phyloP scores from a whole-genome alignment of 805 yeast genomes.

The Wickerhamomyces pijperi region DNA sequence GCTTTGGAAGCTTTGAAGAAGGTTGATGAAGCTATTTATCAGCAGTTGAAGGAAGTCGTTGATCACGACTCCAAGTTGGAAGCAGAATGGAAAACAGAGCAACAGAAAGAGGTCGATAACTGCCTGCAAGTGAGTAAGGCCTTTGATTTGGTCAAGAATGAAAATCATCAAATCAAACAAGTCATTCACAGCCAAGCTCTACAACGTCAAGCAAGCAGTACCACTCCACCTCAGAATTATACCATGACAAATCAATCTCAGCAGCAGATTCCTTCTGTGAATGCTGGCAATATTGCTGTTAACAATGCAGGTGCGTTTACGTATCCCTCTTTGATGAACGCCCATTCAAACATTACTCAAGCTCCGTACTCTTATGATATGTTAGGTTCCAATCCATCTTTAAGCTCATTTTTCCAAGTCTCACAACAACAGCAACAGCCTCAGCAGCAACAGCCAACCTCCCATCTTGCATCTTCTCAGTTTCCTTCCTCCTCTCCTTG shows the following conservation, averaged over 20 bases:
- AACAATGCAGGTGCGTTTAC: background rate
- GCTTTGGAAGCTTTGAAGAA: conserved; percentile 11
- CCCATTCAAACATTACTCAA: background rate
- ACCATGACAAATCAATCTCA: background rate
- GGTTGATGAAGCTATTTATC: conserved; percentile 6
- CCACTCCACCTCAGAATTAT: conserved; percentile 1
- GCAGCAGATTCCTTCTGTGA: background rate
- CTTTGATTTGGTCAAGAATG: conserved; percentile 7
- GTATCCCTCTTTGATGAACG: background rate
- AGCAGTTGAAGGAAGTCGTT: conserved; percentile 18
- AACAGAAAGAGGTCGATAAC: conserved; percentile 24
- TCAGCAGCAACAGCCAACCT: background rate
- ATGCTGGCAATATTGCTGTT: no score
- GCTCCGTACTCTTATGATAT: background rate
- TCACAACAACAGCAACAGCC: background rate
- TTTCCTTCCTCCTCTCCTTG: background rate
- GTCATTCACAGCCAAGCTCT: conserved; percentile 1
- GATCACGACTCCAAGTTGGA: conserved; percentile 24
- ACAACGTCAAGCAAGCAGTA: background rate
- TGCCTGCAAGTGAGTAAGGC: conserved; percentile 18
- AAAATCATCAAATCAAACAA: conserved; percentile 8
- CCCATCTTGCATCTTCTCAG: background rate
- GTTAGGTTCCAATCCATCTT: background rate
- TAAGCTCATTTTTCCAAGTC: background rate
- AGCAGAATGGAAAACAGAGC: conserved; percentile 28